Evolutionary conservation across 208 protist genomes (phyloP).

Genomic region (Zelonia costaricensis): DNA sequence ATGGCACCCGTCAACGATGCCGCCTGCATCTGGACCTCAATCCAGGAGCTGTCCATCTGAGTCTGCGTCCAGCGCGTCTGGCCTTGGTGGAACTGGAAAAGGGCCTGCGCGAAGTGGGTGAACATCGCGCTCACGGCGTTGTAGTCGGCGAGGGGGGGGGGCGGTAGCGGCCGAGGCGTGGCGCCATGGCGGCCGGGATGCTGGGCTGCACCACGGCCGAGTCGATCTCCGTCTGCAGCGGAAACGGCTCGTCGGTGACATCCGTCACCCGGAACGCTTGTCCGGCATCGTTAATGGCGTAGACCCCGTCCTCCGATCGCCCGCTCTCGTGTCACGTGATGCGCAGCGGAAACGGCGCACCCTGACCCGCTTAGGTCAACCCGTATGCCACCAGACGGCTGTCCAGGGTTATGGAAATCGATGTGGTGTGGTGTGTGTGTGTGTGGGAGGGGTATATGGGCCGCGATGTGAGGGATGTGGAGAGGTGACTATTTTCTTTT

Average conservation of each 20-base stretch:
- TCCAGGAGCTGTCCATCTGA: too few relatives aligned
- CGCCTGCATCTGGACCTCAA: neutral
- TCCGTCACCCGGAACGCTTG: neutral
- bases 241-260: neutral
- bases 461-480: neutral
- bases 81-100: too few relatives aligned
- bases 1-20: neutral
- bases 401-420: neutral
- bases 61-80: too few relatives aligned
- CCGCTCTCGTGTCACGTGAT: neutral
- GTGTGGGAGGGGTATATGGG: neutral
- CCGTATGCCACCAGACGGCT: neutral
- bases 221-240: neutral
- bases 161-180: neutral
- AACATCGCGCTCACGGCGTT: too few relatives aligned
- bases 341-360: neutral
- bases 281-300: neutral
- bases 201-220: neutral
- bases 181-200: neutral
- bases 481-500: neutral
- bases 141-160: too few relatives aligned
- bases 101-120: too few relatives aligned
- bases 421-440: neutral
- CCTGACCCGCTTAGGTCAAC: neutral
- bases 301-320: neutral